Evolutionary conservation across 768 basidiomycete genomes (phyloP), one percentile per base, ranked within the genome.

Genomic region (Phaeotremella skinneri): DNA sequence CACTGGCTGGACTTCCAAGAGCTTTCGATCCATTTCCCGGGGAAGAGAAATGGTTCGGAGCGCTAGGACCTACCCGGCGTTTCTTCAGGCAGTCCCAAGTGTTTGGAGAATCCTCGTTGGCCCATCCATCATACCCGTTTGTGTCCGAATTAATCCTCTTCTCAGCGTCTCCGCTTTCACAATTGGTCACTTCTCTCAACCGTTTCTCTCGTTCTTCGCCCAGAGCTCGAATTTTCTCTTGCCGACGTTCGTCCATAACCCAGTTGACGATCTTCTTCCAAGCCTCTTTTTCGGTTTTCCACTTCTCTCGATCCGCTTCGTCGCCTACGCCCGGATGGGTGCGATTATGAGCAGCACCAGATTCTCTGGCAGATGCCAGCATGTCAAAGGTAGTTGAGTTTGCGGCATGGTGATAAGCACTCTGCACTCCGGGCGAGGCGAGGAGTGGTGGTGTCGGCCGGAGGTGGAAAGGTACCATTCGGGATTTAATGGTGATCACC

Each of bases 211-310:
- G 41, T 43, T 70, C 72, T 43, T 70, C 72, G 17, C 56, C 57
- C 14, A 70, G 26, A 6, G 53, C 25, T 2, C 72, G 61, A 13
- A 73, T 42, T 37, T 73, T 73, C 43, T 73, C 72, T 4, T 61
- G 45, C 6, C 72, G 50, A 34, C 72, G 39, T 43, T 73, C 72
- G 56, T 68, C 67, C 72, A 73, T 69, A 6, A 73, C 67, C 72
- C 72, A 73, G 49, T 70, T 73, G 56, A 73, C 69, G 23, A 58
- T 47, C 50, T 59, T 58, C 48, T 73, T 73, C 72, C 72, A 73
- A 17, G 45, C 56, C 30, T 68, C 67, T 59, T 70, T 73, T 30
- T 70, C 72, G 11, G 41, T 51, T 45, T 70, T 70, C 32, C 63
- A 32, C n/a, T 49, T 42, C 14, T 45, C 45, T 21, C 59, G 39